Evolutionary conservation across 2,329 filamentous ascomycete genomes (phyloP).

Genomic region (Colletotrichum sansevieriae): DNA sequence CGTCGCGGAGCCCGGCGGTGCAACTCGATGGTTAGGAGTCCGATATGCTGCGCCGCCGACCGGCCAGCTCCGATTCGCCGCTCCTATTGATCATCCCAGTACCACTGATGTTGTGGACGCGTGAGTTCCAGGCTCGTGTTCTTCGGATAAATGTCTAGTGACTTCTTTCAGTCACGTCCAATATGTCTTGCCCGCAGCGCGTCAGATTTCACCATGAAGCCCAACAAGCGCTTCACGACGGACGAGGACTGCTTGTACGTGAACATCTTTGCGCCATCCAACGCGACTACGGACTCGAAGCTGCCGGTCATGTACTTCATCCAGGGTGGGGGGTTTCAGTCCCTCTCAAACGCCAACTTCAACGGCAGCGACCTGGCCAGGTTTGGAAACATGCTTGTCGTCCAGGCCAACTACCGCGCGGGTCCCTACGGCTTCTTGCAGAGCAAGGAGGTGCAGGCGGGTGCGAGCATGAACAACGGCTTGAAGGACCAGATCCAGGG

Average conservation of each 20-base stretch:
- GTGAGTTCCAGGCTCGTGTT: background rate
- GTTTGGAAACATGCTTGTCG: conserved; percentile 68
- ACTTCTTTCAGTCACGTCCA: conserved; percentile 22
- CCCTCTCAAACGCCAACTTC: conserved; percentile 54
- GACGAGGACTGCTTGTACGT: conserved; percentile 79
- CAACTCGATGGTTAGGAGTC: conserved; percentile 81
- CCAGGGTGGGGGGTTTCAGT: conserved; percentile 73
- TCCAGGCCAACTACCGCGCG: conserved; percentile 83
- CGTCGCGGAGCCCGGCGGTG: conserved; percentile 58
- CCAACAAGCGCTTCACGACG: conserved; percentile 42
- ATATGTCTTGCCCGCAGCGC: conserved; percentile 37
- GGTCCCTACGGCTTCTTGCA: conserved; percentile 80
- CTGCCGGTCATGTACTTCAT: conserved; percentile 74
- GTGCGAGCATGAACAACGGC: conserved; percentile 74
- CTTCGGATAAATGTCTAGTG: background rate
- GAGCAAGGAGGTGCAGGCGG: conserved; percentile 58
- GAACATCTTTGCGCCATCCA: conserved; percentile 71
- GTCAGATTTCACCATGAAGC: conserved; percentile 44
- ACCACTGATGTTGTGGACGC: conserved; percentile 26
- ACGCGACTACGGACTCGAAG: conserved; percentile 61
- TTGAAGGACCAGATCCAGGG: conserved; percentile 78
- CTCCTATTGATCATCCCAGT: conserved; percentile 66
- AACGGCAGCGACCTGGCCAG: conserved; percentile 47
- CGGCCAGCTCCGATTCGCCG: conserved; percentile 74
- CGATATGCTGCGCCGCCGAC: conserved; percentile 80